phyloP scores from a whole-genome alignment of 169 alveolate genomes.

The Neospora caninum region DNA sequence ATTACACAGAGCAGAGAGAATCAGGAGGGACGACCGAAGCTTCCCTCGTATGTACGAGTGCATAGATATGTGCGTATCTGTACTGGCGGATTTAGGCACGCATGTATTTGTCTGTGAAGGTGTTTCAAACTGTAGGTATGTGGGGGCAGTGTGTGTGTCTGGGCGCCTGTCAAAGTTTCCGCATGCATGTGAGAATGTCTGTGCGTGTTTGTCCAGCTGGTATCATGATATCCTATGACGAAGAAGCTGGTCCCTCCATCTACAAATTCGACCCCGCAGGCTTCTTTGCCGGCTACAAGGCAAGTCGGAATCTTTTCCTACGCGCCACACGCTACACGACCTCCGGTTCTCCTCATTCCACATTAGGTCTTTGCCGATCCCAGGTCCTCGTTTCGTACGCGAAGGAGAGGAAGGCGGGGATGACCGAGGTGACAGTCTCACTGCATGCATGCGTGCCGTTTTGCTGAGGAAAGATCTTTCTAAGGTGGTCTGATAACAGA shows the following conservation, averaged over 20 bases:
- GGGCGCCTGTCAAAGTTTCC: no score
- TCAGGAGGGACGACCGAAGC: neutral
- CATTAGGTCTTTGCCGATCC: neutral
- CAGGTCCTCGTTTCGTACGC: neutral
- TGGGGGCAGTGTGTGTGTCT: no score
- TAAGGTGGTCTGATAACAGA: no score
- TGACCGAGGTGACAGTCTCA: conserved; percentile 9
- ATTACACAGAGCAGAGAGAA: neutral
- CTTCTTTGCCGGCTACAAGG: conserved; percentile 93
- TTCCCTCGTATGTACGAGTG: neutral
- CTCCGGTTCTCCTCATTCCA: neutral
- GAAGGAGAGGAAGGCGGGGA: no score
- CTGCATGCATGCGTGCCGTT: neutral
- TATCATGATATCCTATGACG: conserved; percentile 92
- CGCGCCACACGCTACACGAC: neutral
- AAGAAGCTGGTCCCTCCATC: conserved; percentile 93
- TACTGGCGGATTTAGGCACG: conserved; percentile 13
- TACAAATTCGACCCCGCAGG: conserved; percentile 98
- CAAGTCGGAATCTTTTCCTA: neutral
- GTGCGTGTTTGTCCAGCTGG: conserved; percentile 78
- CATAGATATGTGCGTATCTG: neutral
- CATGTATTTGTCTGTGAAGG: neutral
- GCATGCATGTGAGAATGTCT: no score
- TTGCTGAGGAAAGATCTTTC: neutral
- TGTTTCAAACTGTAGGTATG: no score